Evolutionary conservation across 1,284 basidiomycete genomes (phyloP).

Genomic region (Ceratobasidium sp.): DNA sequence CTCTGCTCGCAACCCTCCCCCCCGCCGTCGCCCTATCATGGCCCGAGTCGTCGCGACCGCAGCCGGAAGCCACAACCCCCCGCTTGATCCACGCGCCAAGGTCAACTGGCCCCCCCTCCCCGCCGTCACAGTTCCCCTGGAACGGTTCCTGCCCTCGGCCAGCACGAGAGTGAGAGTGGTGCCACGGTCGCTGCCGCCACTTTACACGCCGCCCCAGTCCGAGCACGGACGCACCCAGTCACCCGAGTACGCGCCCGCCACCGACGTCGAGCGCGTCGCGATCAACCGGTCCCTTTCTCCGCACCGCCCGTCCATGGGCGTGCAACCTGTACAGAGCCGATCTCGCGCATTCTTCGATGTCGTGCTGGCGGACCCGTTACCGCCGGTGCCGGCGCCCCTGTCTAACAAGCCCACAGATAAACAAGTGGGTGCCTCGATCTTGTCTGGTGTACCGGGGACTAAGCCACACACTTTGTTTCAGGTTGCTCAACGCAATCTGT

Average conservation of each 20-base stretch:
- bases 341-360: conserved; percentile 41
- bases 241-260: conserved; percentile 18
- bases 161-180: neutral
- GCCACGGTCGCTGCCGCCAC: neutral
- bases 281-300: conserved; percentile 28
- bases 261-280: conserved; percentile 14
- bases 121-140: neutral
- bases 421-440: conserved; percentile 10
- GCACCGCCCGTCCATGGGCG: neutral
- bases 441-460: neutral
- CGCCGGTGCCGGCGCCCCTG: neutral
- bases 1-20: neutral
- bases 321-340: conserved; percentile 6
- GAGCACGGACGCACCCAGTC: neutral
- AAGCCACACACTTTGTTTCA: conserved; percentile 18
- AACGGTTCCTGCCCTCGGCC: neutral
- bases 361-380: conserved; percentile 15
- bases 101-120: conserved; percentile 5
- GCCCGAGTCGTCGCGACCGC: neutral
- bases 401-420: neutral
- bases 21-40: neutral
- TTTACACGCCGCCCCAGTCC: neutral
- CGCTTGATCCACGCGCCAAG: conserved; percentile 14
- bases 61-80: conserved; percentile 1
- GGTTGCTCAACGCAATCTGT: conserved; percentile 14